Evolutionary conservation across 2,329 filamentous ascomycete species (phyloP), one percentile per base, ranked within the genome.

Genomic region (Blastomyces parvus): DNA sequence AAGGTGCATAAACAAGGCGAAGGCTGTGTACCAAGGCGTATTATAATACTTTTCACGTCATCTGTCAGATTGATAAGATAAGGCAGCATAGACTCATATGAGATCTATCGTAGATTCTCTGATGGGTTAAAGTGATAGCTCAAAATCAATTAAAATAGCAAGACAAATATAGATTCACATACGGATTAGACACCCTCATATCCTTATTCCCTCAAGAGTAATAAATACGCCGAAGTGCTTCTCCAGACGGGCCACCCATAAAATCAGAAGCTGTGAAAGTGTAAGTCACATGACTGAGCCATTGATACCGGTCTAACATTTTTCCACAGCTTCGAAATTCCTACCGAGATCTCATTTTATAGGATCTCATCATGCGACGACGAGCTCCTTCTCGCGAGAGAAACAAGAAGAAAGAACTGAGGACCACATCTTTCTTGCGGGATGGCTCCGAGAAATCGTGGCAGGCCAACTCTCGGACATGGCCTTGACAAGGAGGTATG

Each of bases 401-500:
- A 30, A 42, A 19, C 25, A 33, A 40, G 46, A 30, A 61, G 44
- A 40, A 46, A n/a, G 44, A 4, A 53, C 19, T 5, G n/a, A 13
- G 2, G n/a, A 44, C 53, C 19, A n/a, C 44, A 9, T 42, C 9
- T 11, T 53, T 30, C 2, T 27, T 44, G 11, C 25, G 14, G 44
- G 33, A 80, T 80, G 78, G 67, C 75, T 64, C 67, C 72, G 55
- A 73, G 73, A 64, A 70, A 72, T 66, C 75, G 78, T 59, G 77
- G 76, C 63, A 76, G 81, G 66, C 74, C 78, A 42, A 82, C 76
- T 46, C 72, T 86, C 44, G 79, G 81, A 52, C 79, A 82, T 63
- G 81, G 82, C 25, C 74, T 90, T 44, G 88, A 90, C 69, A 82
- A 82, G 65, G 88, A 90, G 72, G 82, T 83, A 72, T 63, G 64